A percentile compares a stretch with the other conserved stretches of the same genome.
Evolutionary conservation across 1,139 yeast genomes (phyloP).

Genomic region (Kodamaea sp.): DNA sequence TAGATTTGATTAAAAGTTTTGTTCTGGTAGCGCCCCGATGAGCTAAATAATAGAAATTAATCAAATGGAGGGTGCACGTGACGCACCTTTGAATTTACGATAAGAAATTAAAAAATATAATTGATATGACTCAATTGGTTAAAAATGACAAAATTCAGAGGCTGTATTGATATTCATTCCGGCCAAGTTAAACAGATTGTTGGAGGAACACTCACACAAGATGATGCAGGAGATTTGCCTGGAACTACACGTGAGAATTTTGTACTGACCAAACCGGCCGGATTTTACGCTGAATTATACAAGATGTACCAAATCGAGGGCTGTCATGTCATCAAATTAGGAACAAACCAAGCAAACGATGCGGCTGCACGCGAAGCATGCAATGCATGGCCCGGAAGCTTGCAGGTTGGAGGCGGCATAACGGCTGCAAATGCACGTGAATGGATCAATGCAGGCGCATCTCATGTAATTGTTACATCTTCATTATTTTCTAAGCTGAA

Average conservation of each 20-base stretch:
- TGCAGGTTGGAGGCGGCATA: slow-evolving; percentile 95
- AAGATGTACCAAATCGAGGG: slow-evolving; percentile 55
- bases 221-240: slow-evolving; percentile 30
- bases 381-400: slow-evolving; percentile 61
- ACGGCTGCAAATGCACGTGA: slow-evolving; percentile 62
- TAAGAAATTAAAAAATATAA: not conserved
- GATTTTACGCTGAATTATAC: slow-evolving; percentile 75
- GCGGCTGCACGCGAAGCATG: slow-evolving; percentile 78
- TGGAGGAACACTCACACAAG: slow-evolving; percentile 76
- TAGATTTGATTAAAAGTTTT: no score
- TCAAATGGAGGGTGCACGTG: no score
- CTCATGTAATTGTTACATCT: slow-evolving; percentile 87
- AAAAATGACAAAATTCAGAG: slow-evolving; percentile 81
- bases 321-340: slow-evolving; percentile 91
- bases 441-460: slow-evolving; percentile 68
- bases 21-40: no score
- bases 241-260: slow-evolving; percentile 64
- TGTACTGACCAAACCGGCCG: slow-evolving; percentile 71
- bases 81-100: not conserved
- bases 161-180: slow-evolving; percentile 91
- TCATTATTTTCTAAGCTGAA: slow-evolving; percentile 67
- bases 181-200: slow-evolving; percentile 97
- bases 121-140: not conserved
- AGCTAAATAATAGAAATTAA: no score
- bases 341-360: slow-evolving; percentile 71